Percentiles rank a stretch among this genome's conserved stretches.
phyloP scores from a whole-genome alignment of 75 land plant species.

The Azolla pinnata region DNA sequence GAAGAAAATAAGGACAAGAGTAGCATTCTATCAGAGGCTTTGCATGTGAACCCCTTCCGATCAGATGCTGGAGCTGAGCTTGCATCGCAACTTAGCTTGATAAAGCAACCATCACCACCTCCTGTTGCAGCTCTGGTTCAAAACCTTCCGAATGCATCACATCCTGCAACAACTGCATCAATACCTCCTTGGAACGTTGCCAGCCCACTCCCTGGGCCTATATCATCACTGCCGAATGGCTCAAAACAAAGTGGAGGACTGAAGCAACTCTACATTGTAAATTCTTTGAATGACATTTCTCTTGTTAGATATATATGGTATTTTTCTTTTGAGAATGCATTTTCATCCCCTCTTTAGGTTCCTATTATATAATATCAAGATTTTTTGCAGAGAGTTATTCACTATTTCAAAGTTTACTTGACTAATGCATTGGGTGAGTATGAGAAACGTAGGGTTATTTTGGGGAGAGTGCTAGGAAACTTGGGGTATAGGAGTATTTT shows the following conservation, averaged over 20 bases:
- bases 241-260: constrained; percentile 45
- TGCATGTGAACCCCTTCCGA: constrained; percentile 17
- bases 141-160: constrained; percentile 14
- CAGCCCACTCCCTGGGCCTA: constrained; percentile 35
- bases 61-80: constrained; percentile 31
- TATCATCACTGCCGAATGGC: constrained; percentile 30
- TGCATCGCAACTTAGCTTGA: constrained; percentile 23
- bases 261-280: constrained; percentile 66
- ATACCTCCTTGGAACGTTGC: constrained; percentile 39
- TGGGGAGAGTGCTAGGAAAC: too few relatives aligned
- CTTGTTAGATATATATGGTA: too few relatives aligned
- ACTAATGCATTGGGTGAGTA: too few relatives aligned
- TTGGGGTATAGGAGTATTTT: too few relatives aligned
- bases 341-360: too few relatives aligned
- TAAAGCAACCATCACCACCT: constrained; percentile 81
- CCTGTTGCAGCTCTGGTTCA: constrained; percentile 78
- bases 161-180: constrained; percentile 24
- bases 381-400: too few relatives aligned
- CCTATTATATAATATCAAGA: too few relatives aligned
- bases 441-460: too few relatives aligned
- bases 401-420: too few relatives aligned
- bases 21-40: too few relatives aligned
- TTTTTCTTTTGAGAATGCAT: too few relatives aligned
- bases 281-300: too few relatives aligned
- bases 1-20: not conserved